Percentiles rank a stretch among this genome's conserved stretches.
phyloP scores from a whole-genome alignment of 495 filamentous ascomycete genomes.

The Neurospora pannonica region DNA sequence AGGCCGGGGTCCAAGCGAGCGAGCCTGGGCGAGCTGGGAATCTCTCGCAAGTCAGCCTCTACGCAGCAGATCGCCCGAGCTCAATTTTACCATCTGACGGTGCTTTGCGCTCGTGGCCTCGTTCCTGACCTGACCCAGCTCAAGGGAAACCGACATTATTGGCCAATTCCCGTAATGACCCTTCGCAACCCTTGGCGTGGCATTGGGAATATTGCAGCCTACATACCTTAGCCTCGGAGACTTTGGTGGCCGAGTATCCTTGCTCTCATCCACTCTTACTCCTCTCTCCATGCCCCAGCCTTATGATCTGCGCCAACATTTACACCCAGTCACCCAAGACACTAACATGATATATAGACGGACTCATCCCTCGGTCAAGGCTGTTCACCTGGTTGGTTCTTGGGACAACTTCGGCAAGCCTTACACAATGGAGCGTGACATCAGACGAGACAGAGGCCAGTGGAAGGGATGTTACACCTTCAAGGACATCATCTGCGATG shows the following conservation, averaged over 20 bases:
- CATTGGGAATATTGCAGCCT: not conserved
- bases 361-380: constrained; percentile 55
- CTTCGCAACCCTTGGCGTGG: not conserved
- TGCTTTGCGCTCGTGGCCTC: not conserved
- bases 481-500: constrained; percentile 75
- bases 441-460: constrained; percentile 54
- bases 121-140: not conserved
- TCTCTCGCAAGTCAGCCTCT: not conserved
- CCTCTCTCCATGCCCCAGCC: not conserved
- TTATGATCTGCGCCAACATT: not conserved
- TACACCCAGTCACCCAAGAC: not conserved
- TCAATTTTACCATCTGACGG: not conserved
- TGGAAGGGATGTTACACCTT: constrained; percentile 84
- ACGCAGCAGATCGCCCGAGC: not conserved
- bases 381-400: constrained; percentile 75
- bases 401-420: constrained; percentile 82
- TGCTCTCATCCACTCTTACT: not conserved
- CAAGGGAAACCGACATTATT: not conserved
- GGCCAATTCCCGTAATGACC: not conserved
- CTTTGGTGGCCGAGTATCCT: not conserved
- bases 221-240: not conserved
- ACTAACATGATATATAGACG: constrained; percentile 36
- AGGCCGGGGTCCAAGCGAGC: not conserved
- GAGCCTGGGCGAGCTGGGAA: not conserved
- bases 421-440: constrained; percentile 73